These are phyloP conservation scores for Sporothrix pseudoabietina DNA, from an alignment of 2,329 filamentous ascomycete genomes.

Conservation along the genomic window DNA sequence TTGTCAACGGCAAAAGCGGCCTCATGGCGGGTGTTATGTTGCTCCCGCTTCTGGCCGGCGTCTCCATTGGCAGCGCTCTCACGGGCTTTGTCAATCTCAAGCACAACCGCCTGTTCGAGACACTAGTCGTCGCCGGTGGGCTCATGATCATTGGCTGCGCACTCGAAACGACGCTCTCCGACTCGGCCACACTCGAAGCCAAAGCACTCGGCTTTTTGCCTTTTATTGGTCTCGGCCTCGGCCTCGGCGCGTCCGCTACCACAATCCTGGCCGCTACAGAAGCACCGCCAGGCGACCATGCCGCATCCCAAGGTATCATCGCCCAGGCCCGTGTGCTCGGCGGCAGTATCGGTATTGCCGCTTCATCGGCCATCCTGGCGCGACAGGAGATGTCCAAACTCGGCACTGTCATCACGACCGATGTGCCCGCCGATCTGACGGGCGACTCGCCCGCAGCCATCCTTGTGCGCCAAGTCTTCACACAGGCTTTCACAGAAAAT, in stretches of 20 bases:
- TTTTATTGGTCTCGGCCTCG: constrained; percentile 57
- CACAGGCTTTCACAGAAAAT: constrained; percentile 43
- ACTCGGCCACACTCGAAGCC: constrained; percentile 43
- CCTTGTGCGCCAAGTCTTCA: constrained; percentile 46
- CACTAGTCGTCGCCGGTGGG: constrained; percentile 46
- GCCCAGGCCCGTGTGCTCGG: constrained; percentile 56
- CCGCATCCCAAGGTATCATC: constrained; percentile 53
- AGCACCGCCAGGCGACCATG: constrained; percentile 50
- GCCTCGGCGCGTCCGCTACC: constrained; percentile 50
- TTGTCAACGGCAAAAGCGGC: constrained; percentile 52
- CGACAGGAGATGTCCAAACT: constrained; percentile 41
- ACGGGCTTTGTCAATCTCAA: constrained; percentile 48
- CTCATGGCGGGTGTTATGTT: constrained; percentile 55
- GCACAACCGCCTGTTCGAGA: constrained; percentile 49
- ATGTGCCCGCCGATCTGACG: constrained; percentile 38
- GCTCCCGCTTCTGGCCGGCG: constrained; percentile 55
- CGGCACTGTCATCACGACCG: constrained; percentile 38
- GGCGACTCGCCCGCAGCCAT: constrained; percentile 37
- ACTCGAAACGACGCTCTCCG: constrained; percentile 48
- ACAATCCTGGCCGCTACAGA: constrained; percentile 51
- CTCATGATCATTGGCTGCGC: constrained; percentile 53
- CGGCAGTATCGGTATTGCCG: constrained; percentile 57
- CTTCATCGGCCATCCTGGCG: constrained; percentile 52
- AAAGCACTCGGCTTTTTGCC: constrained; percentile 54
- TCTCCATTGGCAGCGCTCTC: constrained; percentile 50